These are phyloP conservation scores for Fusarium agapanthi DNA, from an alignment of 2,329 filamentous ascomycete species.

Conservation along the genomic window DNA sequence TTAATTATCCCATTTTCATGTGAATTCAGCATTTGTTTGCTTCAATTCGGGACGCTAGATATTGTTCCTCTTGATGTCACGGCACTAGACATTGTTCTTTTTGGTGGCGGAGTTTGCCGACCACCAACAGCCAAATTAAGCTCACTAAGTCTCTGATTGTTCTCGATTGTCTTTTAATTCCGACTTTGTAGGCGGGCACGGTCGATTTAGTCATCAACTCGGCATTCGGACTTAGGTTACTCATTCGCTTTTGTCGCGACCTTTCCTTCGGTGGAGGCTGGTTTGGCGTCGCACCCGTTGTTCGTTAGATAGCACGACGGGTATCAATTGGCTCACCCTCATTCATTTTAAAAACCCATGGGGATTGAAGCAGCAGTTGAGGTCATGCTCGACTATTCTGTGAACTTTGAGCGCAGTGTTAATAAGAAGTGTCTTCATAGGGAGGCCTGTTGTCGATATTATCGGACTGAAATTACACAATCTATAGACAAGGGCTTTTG, in stretches of 20 bases:
- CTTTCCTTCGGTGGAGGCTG: no score
- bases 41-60: not conserved
- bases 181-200: rapidly evolving
- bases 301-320: not conserved
- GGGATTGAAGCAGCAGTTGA: not conserved
- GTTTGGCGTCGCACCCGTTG: not conserved
- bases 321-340: no score
- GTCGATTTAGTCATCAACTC: not conserved
- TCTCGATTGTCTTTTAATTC: not conserved
- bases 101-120: not conserved
- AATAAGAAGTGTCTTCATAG: rapidly evolving
- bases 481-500: not conserved
- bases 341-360: rapidly evolving
- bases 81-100: not conserved
- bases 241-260: no score
- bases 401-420: rapidly evolving
- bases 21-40: not conserved
- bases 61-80: not conserved
- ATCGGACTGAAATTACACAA: rapidly evolving
- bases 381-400: rapidly evolving
- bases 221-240: not conserved
- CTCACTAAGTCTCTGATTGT: not conserved
- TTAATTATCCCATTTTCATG: not conserved
- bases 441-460: rapidly evolving
- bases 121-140: not conserved